Evolutionary conservation across 768 basidiomycete genomes (phyloP).

Genomic region (Suillus brevipes): DNA sequence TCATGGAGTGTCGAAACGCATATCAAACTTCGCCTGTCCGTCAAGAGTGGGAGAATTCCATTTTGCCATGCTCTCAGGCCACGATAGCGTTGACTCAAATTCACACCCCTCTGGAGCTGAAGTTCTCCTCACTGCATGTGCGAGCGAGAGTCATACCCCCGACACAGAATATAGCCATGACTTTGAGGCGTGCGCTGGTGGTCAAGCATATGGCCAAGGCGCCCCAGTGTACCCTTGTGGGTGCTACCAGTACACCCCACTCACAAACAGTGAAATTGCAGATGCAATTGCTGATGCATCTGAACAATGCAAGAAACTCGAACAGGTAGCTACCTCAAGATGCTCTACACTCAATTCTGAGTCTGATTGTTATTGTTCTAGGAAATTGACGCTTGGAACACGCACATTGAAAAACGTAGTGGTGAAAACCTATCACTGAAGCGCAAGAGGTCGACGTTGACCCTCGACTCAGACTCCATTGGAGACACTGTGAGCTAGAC

Average conservation of each 20-base stretch:
- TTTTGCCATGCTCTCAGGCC: not conserved
- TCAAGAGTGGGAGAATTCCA: not conserved
- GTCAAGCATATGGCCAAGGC: not conserved
- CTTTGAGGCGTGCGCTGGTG: not conserved
- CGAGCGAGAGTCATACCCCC: not conserved
- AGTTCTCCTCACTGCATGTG: not conserved
- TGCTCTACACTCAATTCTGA: not conserved
- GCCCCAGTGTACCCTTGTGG: not conserved
- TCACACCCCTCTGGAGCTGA: not conserved
- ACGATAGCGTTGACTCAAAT: not conserved
- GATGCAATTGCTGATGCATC: not conserved
- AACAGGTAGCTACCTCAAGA: not conserved
- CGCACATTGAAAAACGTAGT: not conserved
- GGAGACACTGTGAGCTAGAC: not conserved
- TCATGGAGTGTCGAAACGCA: no score
- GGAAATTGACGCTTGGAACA: not conserved
- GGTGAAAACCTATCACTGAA: not conserved
- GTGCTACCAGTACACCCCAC: not conserved
- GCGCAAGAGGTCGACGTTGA: not conserved
- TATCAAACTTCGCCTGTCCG: not conserved
- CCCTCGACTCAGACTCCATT: not conserved
- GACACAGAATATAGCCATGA: not conserved
- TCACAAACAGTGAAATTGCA: no score
- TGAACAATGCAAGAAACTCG: not conserved
- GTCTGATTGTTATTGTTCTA: not conserved